Conservation (phyloP, 345 rosid species). For the Eucalyptus regnans region DNA sequence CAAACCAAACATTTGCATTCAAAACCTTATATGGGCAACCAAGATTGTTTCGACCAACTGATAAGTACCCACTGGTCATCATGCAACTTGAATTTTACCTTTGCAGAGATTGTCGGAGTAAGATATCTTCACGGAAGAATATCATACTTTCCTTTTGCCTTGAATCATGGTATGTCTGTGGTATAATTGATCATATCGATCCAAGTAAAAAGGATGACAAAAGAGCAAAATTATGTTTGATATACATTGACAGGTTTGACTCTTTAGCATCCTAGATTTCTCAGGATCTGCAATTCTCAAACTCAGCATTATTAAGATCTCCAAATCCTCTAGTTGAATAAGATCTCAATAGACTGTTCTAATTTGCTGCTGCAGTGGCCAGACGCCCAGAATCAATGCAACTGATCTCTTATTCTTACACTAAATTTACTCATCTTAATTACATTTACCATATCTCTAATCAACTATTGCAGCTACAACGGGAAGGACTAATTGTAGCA, state of each 20-base stretch:
- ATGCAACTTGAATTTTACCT: not conserved
- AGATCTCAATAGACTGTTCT: not conserved
- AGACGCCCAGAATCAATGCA: accelerated
- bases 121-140: not conserved
- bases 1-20: conserved; percentile 10
- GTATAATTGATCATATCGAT: not conserved
- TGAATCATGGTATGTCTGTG: not conserved
- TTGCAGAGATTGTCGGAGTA: not conserved
- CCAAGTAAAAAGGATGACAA: not conserved
- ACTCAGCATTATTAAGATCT: not conserved
- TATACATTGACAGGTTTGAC: not conserved
- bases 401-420: not conserved
- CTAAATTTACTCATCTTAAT: not conserved
- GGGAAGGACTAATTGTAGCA: not conserved
- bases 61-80: not conserved
- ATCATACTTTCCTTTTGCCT: not conserved
- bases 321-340: not conserved
- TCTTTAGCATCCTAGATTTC: not conserved
- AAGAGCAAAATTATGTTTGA: not conserved
- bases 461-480: not conserved
- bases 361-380: not conserved
- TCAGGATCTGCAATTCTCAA: not conserved
- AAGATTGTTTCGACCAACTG: conserved; percentile 10
- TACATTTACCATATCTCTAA: accelerated
- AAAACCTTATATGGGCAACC: not conserved